Base-by-base conservation (phyloP, 2,329 filamentous ascomycete genomes). In the Epicoccum sorghinum region DNA sequence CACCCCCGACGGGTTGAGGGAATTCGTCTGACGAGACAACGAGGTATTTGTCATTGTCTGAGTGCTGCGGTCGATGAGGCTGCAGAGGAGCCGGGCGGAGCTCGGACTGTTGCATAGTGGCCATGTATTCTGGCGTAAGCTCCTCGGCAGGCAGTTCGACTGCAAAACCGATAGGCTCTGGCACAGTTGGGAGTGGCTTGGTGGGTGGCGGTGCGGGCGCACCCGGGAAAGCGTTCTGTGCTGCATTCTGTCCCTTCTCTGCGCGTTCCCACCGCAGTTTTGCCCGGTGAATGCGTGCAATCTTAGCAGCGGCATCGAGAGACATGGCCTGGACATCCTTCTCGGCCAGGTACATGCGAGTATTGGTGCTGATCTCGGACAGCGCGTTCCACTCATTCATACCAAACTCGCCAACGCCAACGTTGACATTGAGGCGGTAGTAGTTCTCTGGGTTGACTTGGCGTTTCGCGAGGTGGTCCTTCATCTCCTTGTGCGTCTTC, bases 371-470 rank as follows among this genome's bases (percentile, higher is more conserved):
- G 77, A 99, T 98, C 47, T 97, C 93, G 24, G 90, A 89, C n/a
- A 98, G 79, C 3, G 93, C 86, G 66, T 91, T 86, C 95, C 95
- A 99, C 73, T 98, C 95, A 71, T 98, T 99, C 92, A 99, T 98
- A 46, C 90, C 93, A 72, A 97, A 98, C 70, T 98, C 95, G 47
- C 93, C 93, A 3, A 98, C 93, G 1, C 93, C 95, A 13, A 96
- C 88, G 70, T 98, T 93, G 36, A 98, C 95, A 61, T 99, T 99
- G n/a, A 98, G 80, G 7, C 95, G 89, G 73, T 92, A 96, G 78
- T 99, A 99, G 72, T 96, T 91, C 54, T 97, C 93, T 46, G 86
- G 84, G 65, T 89, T 93, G 55, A 98, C 90, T 24, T 89, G 86
- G 30, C 92, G 86, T 72, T 87, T 89, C 6, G 84, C 78, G 22